phyloP scores from a whole-genome alignment of 2,329 filamentous ascomycete species.

The Sporothrix protearum region DNA sequence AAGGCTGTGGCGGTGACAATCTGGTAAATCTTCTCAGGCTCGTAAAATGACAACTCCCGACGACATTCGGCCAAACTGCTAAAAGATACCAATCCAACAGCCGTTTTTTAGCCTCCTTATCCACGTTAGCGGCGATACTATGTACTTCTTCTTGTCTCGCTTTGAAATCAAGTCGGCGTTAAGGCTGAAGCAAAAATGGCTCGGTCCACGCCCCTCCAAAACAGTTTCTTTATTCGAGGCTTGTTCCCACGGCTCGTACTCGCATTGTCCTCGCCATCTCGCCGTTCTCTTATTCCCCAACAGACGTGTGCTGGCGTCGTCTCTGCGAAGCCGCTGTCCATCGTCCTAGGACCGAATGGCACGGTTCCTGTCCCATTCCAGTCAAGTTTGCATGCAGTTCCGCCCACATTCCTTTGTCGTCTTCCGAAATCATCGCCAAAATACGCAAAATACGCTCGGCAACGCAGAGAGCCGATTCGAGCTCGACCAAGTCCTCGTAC shows the following conservation, averaged over 20 bases:
- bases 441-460: background rate
- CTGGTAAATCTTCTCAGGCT: too few species aligned
- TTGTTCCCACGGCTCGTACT: background rate
- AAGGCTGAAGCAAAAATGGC: background rate
- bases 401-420: background rate
- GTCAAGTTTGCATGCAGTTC: background rate
- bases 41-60: too few species aligned
- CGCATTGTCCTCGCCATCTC: background rate
- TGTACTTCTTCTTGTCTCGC: background rate
- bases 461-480: background rate
- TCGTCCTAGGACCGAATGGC: too few species aligned
- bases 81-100: background rate
- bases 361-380: background rate
- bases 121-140: background rate
- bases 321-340: too few species aligned
- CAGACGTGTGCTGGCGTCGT: too few species aligned
- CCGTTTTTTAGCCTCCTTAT: too few species aligned
- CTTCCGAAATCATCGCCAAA: too few species aligned
- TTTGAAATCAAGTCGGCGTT: conserved; percentile 8
- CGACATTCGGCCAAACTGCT: too few species aligned
- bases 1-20: background rate
- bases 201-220: background rate
- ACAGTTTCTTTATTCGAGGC: background rate
- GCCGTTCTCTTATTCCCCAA: background rate
- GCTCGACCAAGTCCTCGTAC: too few species aligned